Base-by-base conservation (phyloP, 805 yeast species). In the Ogataea henricii region DNA sequence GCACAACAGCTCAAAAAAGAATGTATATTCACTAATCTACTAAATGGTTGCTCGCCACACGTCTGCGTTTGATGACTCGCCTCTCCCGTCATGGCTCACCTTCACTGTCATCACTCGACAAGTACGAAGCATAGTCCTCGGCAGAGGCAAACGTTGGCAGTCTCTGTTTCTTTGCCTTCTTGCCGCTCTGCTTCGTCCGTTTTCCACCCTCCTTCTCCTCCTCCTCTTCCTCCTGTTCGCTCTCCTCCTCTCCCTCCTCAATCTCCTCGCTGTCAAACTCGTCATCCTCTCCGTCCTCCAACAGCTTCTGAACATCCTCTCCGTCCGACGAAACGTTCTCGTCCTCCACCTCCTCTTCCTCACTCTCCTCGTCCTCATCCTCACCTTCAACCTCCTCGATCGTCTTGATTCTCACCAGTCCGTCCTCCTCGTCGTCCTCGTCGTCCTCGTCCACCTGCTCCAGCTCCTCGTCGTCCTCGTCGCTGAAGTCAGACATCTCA, bases 131-230 rank as follows among this genome's bases (percentile, higher is more conserved):
- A 63, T 89, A 90, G 52, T 87, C 96, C 35, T 87, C 96, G 8
- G 83, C 96, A 39, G 90, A 83, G 1, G 96, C 97, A 71, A 89
- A 91, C 17, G 82, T 74, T 18, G 97, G 97, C 51, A 91, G 71
- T 40, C 77, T 81, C 60, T 79, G 83, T 59, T 87, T 70, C 65
- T 79, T 83, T 39, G 73, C 68, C 62, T 74, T 81, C 21, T 12
- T 18, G 12, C 25, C 36, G 13, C 25, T 23, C 41, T 52, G 45
- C 36, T 70, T 68, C 48, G 66, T 59, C 62, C 55, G 56, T 36
- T 46, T 48, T 18, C 66, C 48, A 55, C 47, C 54, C 18, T 44
- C 50, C 33, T 18, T 37, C 22, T 30, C 47, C 48, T 27, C 45
- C 48, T 40, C 42, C 14, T 37, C 56, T 27, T 46, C 48, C 4